These are phyloP conservation scores for Cyclostephanos tholiformis DNA, from an alignment of 108 stramenopile genomes.

Conservation along the genomic window DNA sequence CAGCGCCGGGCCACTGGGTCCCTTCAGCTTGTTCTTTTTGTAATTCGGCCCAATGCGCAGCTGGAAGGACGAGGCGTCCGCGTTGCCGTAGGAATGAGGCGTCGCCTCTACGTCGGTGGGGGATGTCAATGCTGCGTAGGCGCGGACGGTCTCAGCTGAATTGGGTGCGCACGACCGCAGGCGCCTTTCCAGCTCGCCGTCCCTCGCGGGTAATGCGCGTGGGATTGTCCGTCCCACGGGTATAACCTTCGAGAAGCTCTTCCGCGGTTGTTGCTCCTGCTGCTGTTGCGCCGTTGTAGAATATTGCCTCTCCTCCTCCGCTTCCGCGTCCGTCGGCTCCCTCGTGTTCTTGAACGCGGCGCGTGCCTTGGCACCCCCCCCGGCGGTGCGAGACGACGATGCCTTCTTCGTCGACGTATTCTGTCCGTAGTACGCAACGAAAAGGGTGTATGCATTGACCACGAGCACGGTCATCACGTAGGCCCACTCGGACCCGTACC, in stretches of 20 bases:
- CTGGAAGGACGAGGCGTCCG: conserved; percentile 36
- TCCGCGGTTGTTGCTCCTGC: not conserved
- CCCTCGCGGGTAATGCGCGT: conserved; percentile 19
- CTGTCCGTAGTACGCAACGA: conserved; percentile 18
- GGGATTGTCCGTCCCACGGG: conserved; percentile 41
- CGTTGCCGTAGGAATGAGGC: conserved; percentile 37
- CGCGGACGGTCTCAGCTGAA: conserved; percentile 24
- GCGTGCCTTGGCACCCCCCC: conserved; percentile 40
- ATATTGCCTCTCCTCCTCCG: not conserved
- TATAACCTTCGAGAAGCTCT: conserved; percentile 14
- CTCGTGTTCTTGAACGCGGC: conserved; percentile 22
- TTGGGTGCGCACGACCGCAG: conserved; percentile 11
- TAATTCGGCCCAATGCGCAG: conserved; percentile 55
- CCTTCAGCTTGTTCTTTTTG: conserved; percentile 52
- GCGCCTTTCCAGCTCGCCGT: conserved; percentile 24
- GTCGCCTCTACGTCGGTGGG: conserved; percentile 12
- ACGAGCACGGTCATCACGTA: conserved; percentile 31
- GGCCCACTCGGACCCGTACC: conserved; percentile 48
- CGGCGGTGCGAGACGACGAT: not conserved
- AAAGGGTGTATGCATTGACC: conserved; percentile 44
- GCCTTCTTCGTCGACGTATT: not conserved
- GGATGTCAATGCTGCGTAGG: conserved; percentile 22
- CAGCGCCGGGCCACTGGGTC: conserved; percentile 49
- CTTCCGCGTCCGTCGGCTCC: conserved; percentile 5
- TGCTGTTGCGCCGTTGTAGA: not conserved